Percentiles rank a stretch among this genome's conserved stretches.
Conservation (phyloP, 148 eudicot species). For the Vaccinium myrtillus region DNA sequence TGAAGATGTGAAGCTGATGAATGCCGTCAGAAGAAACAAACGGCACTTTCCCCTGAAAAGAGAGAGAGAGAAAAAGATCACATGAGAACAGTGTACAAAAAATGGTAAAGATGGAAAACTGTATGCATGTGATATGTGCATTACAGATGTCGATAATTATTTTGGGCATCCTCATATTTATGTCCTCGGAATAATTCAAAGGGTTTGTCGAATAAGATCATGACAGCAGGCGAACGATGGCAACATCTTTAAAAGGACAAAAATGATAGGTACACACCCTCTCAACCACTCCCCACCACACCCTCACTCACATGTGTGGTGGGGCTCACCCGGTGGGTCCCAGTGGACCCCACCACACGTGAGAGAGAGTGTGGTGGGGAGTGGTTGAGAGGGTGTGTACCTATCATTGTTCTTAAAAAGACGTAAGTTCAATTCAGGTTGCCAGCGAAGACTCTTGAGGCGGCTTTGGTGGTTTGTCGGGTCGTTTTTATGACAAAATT, state of each 20-base stretch:
- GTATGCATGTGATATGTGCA: background rate
- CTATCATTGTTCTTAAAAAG: too few relatives aligned
- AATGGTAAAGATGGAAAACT: too few relatives aligned
- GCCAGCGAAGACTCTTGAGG: background rate
- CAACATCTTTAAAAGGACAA: too few relatives aligned
- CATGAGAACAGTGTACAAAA: background rate
- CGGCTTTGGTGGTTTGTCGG: background rate
- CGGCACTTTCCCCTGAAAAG: slow-evolving; percentile 43
- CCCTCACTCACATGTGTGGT: too few relatives aligned
- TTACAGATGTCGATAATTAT: background rate
- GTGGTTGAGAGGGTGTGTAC: too few relatives aligned
- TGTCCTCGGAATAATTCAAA: background rate
- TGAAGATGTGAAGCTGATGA: slow-evolving; percentile 60
- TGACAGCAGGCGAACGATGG: background rate
- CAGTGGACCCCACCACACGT: too few relatives aligned
- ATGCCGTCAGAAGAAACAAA: slow-evolving; percentile 52
- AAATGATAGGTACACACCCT: too few relatives aligned
- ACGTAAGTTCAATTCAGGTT: background rate
- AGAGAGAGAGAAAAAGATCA: background rate
- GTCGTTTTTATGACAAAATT: background rate
- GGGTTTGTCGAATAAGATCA: background rate
- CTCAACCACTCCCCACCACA: too few relatives aligned
- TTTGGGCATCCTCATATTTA: background rate
- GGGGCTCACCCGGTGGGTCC: too few relatives aligned
- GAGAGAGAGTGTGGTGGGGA: too few relatives aligned